Base-by-base conservation (phyloP, 1,284 basidiomycete species). In the Ganoderma meredithae region DNA sequence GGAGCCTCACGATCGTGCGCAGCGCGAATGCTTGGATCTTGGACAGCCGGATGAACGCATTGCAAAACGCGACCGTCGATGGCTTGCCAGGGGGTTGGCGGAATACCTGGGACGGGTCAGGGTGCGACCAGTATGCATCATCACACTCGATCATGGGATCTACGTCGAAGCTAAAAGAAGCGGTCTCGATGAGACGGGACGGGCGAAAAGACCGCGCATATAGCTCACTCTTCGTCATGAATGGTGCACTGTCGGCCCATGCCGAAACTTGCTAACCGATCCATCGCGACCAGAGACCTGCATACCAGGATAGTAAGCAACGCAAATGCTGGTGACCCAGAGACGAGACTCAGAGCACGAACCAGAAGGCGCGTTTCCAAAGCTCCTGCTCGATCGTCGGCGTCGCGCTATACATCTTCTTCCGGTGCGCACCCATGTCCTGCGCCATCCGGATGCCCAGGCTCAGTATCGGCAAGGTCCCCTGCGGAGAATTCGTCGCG, bases 241-340 rank as follows among this genome's bases (percentile, higher is more conserved):
- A 95, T 88, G 1, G 90, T 91, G 75, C 92, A 90, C 0, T 94
- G 93, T n/a, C 95, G 82, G 9, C 95, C 95, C 17, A 96, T 83
- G 0, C 85, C 85, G 3, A 90, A 85, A 72, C 93, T 93, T 60
- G 88, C 83, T 65, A 84, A 78, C 39, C 92, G 83, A 75, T 94
- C 92, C 70, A 91, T 78, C 33, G 82, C 44, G 91, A 81, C 40
- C 86, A 86, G 64, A 88, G 88, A 7, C 92, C 86, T 58, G 93
- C 10, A 25, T 83, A 8, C 93, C 10, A 25, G 83, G 9, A 94
- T 95, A 41, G 95, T 82, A 27, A 82, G 81, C 13, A 88, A 85
- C 90, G n/a, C 83, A 84, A 41, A 90, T 77, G 25, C 90, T 85
- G 70, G 92, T 90, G 63, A 87, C n/a, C n/a, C n/a, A n/a, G n/a